phyloP scores from a whole-genome alignment of 2,329 filamentous ascomycete species.

The Fusarium verticillioides region DNA sequence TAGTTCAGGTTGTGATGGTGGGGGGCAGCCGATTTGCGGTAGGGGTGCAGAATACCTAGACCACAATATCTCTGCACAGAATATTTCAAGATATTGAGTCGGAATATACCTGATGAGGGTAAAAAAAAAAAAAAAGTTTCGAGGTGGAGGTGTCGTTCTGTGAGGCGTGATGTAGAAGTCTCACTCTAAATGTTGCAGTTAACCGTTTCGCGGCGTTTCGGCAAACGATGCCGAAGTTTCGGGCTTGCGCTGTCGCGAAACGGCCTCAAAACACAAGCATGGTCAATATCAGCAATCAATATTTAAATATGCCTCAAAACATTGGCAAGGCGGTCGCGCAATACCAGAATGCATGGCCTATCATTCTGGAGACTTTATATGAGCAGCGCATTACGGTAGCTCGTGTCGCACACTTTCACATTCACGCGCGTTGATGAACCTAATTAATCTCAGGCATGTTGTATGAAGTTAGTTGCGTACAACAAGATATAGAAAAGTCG shows the following conservation, averaged over 20 bases:
- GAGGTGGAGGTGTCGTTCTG: background rate
- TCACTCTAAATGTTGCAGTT: background rate
- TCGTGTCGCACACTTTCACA: background rate
- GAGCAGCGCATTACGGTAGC: constrained; percentile 13
- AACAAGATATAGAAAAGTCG: constrained; percentile 42
- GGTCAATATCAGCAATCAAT: background rate
- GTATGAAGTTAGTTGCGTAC: constrained; percentile 37
- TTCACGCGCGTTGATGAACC: background rate
- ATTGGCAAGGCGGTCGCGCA: constrained; percentile 17
- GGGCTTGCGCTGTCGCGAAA: constrained; percentile 26
- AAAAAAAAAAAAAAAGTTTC: no score
- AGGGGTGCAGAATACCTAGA: constrained; percentile 33
- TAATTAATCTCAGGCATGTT: constrained; percentile 12
- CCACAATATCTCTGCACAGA: background rate
- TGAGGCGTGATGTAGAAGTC: background rate
- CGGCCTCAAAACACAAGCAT: background rate
- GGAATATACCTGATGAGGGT: background rate
- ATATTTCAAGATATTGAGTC: background rate
- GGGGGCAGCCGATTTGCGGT: constrained; percentile 27
- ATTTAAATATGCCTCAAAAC: background rate
- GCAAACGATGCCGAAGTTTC: background rate
- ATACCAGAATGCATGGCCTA: background rate
- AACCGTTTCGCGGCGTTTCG: background rate
- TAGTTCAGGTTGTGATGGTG: constrained; percentile 26
- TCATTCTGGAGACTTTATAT: background rate